Evolutionary conservation across 148 eudicot genomes (phyloP), one percentile per base, ranked within the genome.

Genomic region (Rhododendron molle): DNA sequence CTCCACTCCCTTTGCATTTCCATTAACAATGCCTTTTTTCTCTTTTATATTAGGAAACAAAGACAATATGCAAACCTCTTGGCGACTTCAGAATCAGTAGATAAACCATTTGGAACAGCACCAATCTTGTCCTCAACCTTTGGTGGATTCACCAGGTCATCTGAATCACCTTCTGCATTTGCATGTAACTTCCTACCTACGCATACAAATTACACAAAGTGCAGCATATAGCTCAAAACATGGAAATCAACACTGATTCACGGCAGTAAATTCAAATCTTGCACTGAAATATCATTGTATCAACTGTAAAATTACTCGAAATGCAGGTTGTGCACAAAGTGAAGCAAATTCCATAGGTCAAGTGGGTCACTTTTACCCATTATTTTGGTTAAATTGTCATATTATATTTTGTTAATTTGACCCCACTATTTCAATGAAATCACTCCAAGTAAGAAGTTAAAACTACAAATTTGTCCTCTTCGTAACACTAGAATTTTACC

Each of bases 91-190:
- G 99, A 93, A 90, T 96, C 99, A 6, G 99, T 96, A 30, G 99
- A 94, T 89, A 93, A 90, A 36, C 98, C 99, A 87, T 91, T 81
- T 1, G 98, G 99, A 87, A 96, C 95, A 79, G 92, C 98, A 44
- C 99, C 99, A 21, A 96, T 88, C 90, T 90, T 96, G 43, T 95
- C 99, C 83, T 96, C 99, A 65, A 96, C 86, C 93, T 95, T 96
- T 0, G 99, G 99, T 23, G 94, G 95, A 91, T 94, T 90, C 32
- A 88, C 91, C 74, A 94, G 83, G 32, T 93, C 97, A 32, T 95
- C 98, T 3, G 94, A 92, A 90, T 93, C 94, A 28, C 46, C 93
- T 79, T 95, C 95, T 0, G 99, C 99, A 87, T 90, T 95, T 0
- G 93, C 99, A 0, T 95, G 97, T 78, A 96, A 71, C 85, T 85